These are phyloP conservation scores for Cystoderma amianthinum DNA, from an alignment of 768 basidiomycete species.

Conservation along the genomic window DNA sequence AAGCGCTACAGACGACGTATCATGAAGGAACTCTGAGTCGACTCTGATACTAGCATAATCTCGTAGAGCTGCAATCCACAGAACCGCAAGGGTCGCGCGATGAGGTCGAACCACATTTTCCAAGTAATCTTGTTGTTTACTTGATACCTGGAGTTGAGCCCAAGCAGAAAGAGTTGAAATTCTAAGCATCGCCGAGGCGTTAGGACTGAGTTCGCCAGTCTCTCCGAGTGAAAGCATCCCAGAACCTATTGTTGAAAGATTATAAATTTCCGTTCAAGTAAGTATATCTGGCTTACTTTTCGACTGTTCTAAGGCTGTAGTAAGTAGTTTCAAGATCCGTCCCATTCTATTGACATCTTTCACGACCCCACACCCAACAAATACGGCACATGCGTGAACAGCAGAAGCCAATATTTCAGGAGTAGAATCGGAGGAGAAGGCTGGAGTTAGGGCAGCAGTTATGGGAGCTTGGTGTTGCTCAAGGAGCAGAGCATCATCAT, in stretches of 20 bases:
- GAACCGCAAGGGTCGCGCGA: conserved; percentile 59
- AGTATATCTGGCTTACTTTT: too few relatives aligned
- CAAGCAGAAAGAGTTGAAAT: conserved; percentile 92
- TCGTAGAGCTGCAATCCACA: conserved; percentile 85
- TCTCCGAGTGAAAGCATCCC: conserved; percentile 84
- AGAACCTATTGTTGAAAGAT: conserved; percentile 61
- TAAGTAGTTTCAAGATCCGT: conserved; percentile 84
- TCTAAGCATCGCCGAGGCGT: conserved; percentile 91
- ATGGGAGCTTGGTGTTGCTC: conserved; percentile 99
- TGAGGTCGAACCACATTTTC: conserved; percentile 79
- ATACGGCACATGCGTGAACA: conserved; percentile 89
- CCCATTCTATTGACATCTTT: conserved; percentile 91
- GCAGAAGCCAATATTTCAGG: conserved; percentile 93
- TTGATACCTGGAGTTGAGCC: conserved; percentile 87
- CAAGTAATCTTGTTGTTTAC: conserved; percentile 67
- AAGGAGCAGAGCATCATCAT: conserved; percentile 80
- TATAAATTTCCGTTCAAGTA: background rate
- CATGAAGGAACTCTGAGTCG: conserved; percentile 81
- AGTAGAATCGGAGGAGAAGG: conserved; percentile 91
- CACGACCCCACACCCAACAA: conserved; percentile 92
- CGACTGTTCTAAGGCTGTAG: conserved; percentile 82
- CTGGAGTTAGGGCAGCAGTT: conserved; percentile 93
- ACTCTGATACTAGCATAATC: conserved; percentile 91
- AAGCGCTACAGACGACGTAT: conserved; percentile 64
- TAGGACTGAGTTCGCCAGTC: conserved; percentile 81